A percentile compares a stretch with the other conserved stretches of the same genome.
These are phyloP conservation scores for Thermothelomyces thermophilus DNA, from an alignment of 2,329 filamentous ascomycete genomes.

Conservation along the genomic window DNA sequence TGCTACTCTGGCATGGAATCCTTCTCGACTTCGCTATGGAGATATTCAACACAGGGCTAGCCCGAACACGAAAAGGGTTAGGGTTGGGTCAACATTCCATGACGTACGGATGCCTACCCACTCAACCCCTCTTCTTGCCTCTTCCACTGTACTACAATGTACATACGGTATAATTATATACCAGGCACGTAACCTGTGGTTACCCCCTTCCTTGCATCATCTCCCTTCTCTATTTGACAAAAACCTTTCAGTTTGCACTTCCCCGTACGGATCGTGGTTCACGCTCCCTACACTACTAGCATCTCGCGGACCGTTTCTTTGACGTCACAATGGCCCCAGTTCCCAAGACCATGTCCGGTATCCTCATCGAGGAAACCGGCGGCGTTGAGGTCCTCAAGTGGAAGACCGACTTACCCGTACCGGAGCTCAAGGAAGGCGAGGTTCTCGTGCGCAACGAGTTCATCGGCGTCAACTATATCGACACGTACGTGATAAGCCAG, in stretches of 20 bases:
- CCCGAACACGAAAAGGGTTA: no score
- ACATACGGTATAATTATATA: no score
- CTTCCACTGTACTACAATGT: no score
- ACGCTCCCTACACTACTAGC: no score
- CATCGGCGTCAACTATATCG: slow-evolving; percentile 82
- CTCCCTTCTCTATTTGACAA: no score
- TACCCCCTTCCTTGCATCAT: neutral
- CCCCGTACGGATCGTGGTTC: no score
- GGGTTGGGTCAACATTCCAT: no score
- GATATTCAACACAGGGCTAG: no score
- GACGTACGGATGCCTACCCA: neutral
- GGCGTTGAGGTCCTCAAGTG: slow-evolving; percentile 66
- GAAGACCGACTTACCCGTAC: slow-evolving; percentile 64
- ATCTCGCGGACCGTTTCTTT: no score
- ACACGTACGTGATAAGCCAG: slow-evolving; percentile 48
- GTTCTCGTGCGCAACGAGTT: slow-evolving; percentile 75
- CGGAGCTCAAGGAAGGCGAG: slow-evolving; percentile 59
- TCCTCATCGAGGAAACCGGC: slow-evolving; percentile 66
- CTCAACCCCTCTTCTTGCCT: neutral
- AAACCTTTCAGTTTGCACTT: neutral
- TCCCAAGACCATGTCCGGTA: slow-evolving; percentile 64
- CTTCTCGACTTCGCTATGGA: no score
- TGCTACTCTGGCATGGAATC: no score
- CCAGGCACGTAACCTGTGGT: no score
- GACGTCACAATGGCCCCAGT: slow-evolving; percentile 27